These are phyloP conservation scores for Colletotrichum siamense DNA, from an alignment of 2,329 filamentous ascomycete species.

Conservation along the genomic window DNA sequence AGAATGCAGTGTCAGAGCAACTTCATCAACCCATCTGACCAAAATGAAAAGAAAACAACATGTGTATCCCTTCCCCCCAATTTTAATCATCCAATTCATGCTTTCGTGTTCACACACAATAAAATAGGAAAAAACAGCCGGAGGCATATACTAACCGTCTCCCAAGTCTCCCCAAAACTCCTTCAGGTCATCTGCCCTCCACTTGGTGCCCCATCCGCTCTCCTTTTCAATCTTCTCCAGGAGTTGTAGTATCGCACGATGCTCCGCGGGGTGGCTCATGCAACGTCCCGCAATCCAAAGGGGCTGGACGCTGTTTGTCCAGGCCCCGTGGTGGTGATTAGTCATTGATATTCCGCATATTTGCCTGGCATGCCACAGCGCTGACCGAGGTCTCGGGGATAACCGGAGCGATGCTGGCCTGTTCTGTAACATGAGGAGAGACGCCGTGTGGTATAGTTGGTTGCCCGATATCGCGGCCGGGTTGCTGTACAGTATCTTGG, in stretches of 20 bases:
- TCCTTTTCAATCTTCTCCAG: conserved; percentile 55
- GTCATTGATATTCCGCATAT: conserved; percentile 62
- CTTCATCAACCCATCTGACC: neutral
- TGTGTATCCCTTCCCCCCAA: neutral
- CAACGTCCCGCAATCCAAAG: conserved; percentile 61
- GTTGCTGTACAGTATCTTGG: conserved; percentile 56
- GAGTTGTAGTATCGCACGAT: conserved; percentile 43
- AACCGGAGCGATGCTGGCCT: conserved; percentile 35
- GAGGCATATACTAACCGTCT: conserved; percentile 19
- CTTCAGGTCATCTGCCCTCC: conserved; percentile 58
- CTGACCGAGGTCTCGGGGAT: conserved; percentile 36
- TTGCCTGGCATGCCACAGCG: conserved; percentile 60
- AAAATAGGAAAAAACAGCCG: conserved; percentile 1
- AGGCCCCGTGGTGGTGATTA: conserved; percentile 59
- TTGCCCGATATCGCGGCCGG: conserved; percentile 63
- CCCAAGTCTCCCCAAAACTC: conserved; percentile 37
- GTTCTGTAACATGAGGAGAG: conserved; percentile 54
- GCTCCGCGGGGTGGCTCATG: conserved; percentile 55
- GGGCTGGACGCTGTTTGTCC: conserved; percentile 64
- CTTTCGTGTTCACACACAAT: neutral
- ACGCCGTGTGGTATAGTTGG: conserved; percentile 62
- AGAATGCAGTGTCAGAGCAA: conserved; percentile 1
- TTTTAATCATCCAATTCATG: neutral
- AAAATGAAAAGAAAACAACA: neutral
- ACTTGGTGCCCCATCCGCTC: conserved; percentile 59